A percentile compares a stretch with the other conserved stretches of the same genome.
phyloP scores from a whole-genome alignment of 1,284 basidiomycete genomes.

The Ganoderma meredithae region DNA sequence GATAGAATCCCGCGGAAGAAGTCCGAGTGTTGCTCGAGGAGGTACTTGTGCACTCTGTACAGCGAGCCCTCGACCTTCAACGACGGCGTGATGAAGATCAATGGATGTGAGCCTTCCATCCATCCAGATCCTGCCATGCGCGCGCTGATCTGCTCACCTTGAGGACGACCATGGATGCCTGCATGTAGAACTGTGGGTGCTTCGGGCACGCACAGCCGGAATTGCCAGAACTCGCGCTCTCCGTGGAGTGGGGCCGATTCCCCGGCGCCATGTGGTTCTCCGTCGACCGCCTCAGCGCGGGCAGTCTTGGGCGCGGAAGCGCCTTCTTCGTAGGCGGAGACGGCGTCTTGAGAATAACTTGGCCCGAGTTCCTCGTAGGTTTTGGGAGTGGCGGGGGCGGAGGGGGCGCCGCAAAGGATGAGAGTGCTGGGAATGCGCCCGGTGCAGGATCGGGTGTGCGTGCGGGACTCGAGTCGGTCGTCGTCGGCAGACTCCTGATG shows the following conservation, averaged over 20 bases:
- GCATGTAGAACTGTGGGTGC: conserved; percentile 35
- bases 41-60: conserved; percentile 47
- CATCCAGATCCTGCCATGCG: not conserved
- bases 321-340: conserved; percentile 18
- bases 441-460: conserved; percentile 21
- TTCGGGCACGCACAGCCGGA: conserved; percentile 4
- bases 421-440: not conserved
- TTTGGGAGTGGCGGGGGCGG: conserved; percentile 8
- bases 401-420: not conserved
- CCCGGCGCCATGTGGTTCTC: conserved; percentile 4
- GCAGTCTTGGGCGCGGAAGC: conserved; percentile 25
- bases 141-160: conserved; percentile 23
- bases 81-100: too few species aligned
- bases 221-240: not conserved
- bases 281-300: conserved; percentile 22
- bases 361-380: not conserved
- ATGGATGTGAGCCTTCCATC: not conserved
- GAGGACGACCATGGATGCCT: conserved; percentile 33
- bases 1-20: conserved; percentile 44
- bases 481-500: conserved; percentile 20
- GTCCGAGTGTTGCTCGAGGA: conserved; percentile 46
- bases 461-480: conserved; percentile 17
- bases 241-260: not conserved
- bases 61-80: conserved; percentile 44
- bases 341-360: not conserved